Evolutionary conservation across 2,329 filamentous ascomycete species (phyloP), one percentile per base, ranked within the genome.

Genomic region (Lomentospora prolificans): DNA sequence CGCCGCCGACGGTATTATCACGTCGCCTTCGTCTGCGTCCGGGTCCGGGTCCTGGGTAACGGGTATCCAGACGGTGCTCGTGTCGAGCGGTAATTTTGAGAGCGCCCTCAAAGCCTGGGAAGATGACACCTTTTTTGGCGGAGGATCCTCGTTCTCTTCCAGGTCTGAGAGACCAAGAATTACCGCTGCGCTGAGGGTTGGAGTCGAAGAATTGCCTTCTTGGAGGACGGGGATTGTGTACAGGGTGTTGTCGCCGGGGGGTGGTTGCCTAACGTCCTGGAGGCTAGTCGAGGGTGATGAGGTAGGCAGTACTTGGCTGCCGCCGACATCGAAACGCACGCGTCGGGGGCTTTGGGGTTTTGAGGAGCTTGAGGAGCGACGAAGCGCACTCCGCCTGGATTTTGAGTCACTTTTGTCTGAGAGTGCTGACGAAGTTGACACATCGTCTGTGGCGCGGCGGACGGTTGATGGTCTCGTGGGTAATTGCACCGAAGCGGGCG

Each of bases 321-420:
- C 81, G 64, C 76, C 75, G 50, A 85, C 76, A 36, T 82, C 76
- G 60, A 85, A 85, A 51, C 82, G 80, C 57, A 85, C 82, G 58
- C 80, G 75, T 28, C 81, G 75, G n/a, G 79, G 80, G 62, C 80
- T 82, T 46, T 73, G 71, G 55, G 75, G 73, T 52, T 72, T 76
- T 25, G 76, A 74, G 30, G 70, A 73, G 61, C 75, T 80, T 5
- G 77, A 80, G 1, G 78, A 76, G 51, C 80, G 74, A 57, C 82
- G 77, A 57, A 85, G 66, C 50, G 80, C 82, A 62, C 82, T 84
- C 60, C 80, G 73, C 50, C 75, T 74, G 36, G 67, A 66, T 60
- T 72, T 74, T 22, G 70, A 69, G 51, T 79, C 73, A 66, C 78
- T 81, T 62, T 72, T 71, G 61, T 81, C 75, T 12, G 80, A 83